Evolutionary conservation across 331 rosid species (phyloP).

Genomic region (Acacia concinna): DNA sequence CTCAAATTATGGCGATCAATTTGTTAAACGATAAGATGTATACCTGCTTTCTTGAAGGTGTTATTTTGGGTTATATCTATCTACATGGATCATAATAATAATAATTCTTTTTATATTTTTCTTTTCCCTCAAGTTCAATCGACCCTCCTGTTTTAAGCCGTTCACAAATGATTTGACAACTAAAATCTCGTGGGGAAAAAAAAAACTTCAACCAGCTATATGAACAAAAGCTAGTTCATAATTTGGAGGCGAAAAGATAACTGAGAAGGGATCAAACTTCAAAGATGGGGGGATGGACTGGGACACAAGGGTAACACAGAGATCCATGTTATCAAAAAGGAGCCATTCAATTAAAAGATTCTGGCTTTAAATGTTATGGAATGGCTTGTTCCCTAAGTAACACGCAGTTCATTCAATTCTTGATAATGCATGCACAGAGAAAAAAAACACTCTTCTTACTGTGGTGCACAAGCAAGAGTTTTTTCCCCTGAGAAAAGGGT

Average conservation of each 20-base stretch:
- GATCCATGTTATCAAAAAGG: constrained; percentile 29
- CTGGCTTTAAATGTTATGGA: constrained; percentile 22
- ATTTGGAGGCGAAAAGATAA: constrained; percentile 18
- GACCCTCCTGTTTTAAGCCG: neutral
- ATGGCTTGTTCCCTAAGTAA: neutral
- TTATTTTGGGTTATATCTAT: neutral
- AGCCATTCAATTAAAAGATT: constrained; percentile 27
- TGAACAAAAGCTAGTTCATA: neutral
- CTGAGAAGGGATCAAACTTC: constrained; percentile 16
- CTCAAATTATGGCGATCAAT: constrained; percentile 34
- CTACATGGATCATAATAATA: neutral
- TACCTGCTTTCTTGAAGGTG: constrained; percentile 7
- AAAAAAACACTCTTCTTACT: neutral
- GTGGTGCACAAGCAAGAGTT: neutral
- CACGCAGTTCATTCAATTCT: neutral
- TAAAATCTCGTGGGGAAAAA: neutral
- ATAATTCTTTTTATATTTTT: neutral
- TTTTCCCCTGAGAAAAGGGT: neutral
- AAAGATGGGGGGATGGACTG: constrained; percentile 9
- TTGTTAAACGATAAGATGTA: constrained; percentile 14
- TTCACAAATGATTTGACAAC: neutral
- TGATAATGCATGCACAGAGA: neutral
- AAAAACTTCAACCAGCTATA: neutral
- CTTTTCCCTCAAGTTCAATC: neutral
- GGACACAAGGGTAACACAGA: constrained; percentile 34